Conservation (phyloP, 1,284 basidiomycete species). For the Cryptococcus sp. region DNA sequence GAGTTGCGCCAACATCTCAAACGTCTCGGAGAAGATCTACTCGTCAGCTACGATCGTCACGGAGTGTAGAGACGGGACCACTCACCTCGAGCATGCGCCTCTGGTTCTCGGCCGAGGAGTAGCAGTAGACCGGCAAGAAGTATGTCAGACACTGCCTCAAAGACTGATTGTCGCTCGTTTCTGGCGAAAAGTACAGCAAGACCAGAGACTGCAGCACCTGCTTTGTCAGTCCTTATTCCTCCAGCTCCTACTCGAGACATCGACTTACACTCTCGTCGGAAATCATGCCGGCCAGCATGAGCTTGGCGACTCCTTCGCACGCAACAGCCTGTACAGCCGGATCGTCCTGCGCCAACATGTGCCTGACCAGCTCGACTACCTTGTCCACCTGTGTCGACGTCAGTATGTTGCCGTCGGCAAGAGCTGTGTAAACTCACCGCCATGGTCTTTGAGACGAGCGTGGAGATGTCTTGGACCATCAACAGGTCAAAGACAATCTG, state of each 20-base stretch:
- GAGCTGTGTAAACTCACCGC: conserved; percentile 27
- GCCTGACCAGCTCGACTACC: conserved; percentile 69
- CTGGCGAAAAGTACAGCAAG: conserved; percentile 78
- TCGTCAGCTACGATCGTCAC: neutral
- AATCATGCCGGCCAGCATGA: conserved; percentile 79
- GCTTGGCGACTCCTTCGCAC: conserved; percentile 79
- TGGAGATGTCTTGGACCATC: conserved; percentile 74
- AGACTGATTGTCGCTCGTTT: conserved; percentile 77
- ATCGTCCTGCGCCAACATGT: conserved; percentile 67
- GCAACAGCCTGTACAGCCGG: conserved; percentile 72
- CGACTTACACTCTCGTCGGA: conserved; percentile 61
- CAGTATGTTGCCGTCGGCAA: no score
- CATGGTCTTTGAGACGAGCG: conserved; percentile 38
- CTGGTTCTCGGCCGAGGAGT: conserved; percentile 76
- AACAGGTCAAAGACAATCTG: conserved; percentile 87
- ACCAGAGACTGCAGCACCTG: conserved; percentile 76
- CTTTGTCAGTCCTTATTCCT: neutral
- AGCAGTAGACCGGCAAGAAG: conserved; percentile 92
- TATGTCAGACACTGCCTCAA: conserved; percentile 90
- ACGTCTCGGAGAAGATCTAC: conserved; percentile 72
- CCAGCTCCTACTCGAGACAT: neutral
- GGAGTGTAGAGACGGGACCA: conserved; percentile 5
- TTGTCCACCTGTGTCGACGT: conserved; percentile 55
- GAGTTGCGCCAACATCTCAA: conserved; percentile 59
- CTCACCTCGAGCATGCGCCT: conserved; percentile 66